Evolutionary conservation across 129 eudicot species (phyloP).

Genomic region (Solidago caesia): DNA sequence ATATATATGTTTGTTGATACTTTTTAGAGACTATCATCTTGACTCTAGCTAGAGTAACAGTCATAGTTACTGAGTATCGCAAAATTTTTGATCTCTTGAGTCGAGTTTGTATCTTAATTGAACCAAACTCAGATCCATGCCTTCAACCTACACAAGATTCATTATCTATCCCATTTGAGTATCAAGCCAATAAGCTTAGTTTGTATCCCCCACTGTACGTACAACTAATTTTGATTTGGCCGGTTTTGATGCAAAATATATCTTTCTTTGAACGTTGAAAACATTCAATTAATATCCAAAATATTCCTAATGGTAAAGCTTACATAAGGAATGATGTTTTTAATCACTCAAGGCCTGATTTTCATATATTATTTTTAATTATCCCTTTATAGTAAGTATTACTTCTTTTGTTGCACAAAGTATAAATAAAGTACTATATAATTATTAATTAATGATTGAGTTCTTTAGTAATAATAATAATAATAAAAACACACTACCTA

Average conservation of each 20-base stretch:
- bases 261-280: neutral
- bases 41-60: too few relatives aligned
- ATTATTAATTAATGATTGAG: neutral
- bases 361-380: neutral
- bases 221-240: neutral
- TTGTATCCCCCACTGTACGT: neutral
- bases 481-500: neutral
- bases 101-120: too few relatives aligned
- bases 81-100: too few relatives aligned
- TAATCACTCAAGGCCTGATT: neutral
- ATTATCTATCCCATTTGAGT: neutral
- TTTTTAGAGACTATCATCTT: too few relatives aligned
- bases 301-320: neutral
- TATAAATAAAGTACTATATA: neutral
- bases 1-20: too few relatives aligned
- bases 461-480: neutral
- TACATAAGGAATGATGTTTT: constrained; percentile 21
- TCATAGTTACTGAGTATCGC: too few relatives aligned
- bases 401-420: constrained; percentile 11
- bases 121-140: too few relatives aligned
- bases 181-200: neutral
- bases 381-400: constrained; percentile 8
- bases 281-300: too few relatives aligned
- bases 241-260: neutral
- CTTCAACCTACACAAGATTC: neutral